Percentiles rank a stretch among this genome's conserved stretches.
phyloP scores from a whole-genome alignment of 2,329 filamentous ascomycete genomes.

The Talaromyces pinophilus region DNA sequence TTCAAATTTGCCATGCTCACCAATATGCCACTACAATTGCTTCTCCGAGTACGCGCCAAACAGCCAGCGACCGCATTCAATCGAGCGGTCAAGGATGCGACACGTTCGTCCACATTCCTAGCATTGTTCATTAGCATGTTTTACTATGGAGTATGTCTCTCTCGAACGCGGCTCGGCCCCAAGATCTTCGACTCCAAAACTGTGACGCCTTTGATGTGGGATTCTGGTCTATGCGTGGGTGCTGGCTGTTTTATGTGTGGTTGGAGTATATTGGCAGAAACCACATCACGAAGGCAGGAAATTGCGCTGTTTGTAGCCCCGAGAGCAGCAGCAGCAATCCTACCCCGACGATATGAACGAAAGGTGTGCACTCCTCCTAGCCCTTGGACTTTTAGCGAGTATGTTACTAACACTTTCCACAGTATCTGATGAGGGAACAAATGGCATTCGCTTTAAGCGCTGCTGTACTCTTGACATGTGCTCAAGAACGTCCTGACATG shows the following conservation, averaged over 20 bases:
- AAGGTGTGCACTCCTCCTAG: slow-evolving; percentile 37
- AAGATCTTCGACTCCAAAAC: slow-evolving; percentile 60
- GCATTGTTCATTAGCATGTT: slow-evolving; percentile 76
- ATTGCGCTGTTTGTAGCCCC: slow-evolving; percentile 80
- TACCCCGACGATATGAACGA: slow-evolving; percentile 68
- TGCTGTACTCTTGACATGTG: slow-evolving; percentile 69
- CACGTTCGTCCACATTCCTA: slow-evolving; percentile 74
- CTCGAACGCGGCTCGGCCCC: slow-evolving; percentile 72
- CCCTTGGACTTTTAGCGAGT: background rate
- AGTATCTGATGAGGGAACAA: slow-evolving; percentile 68
- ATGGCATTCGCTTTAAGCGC: slow-evolving; percentile 66
- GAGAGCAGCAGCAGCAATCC: slow-evolving; percentile 70
- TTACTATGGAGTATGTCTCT: slow-evolving; percentile 81
- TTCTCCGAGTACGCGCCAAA: slow-evolving; percentile 57
- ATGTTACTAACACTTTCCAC: slow-evolving; percentile 27
- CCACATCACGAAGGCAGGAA: slow-evolving; percentile 65
- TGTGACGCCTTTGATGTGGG: slow-evolving; percentile 58
- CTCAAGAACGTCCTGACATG: slow-evolving; percentile 61
- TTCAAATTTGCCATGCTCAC: slow-evolving; percentile 75
- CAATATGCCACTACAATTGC: slow-evolving; percentile 73
- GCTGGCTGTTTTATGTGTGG: slow-evolving; percentile 74
- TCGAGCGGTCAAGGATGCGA: slow-evolving; percentile 60
- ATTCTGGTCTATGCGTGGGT: slow-evolving; percentile 65
- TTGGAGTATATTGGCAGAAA: slow-evolving; percentile 78
- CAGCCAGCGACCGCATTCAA: slow-evolving; percentile 50